phyloP scores from a whole-genome alignment of 2,329 filamentous ascomycete species.

The Fusarium nygamai region DNA sequence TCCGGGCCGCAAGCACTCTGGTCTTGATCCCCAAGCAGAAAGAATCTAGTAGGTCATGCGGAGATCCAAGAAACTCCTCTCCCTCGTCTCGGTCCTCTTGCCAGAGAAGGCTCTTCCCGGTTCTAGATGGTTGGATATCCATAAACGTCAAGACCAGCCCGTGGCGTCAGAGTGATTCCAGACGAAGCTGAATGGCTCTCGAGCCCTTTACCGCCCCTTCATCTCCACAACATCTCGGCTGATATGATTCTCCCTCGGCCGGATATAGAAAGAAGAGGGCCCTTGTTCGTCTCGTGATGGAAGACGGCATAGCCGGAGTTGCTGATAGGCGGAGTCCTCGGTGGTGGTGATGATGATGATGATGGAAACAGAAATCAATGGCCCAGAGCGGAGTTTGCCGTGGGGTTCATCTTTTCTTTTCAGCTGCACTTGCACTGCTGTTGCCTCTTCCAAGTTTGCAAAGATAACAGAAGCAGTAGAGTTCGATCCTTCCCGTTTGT shows the following conservation, averaged over 20 bases:
- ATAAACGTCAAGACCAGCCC: background rate
- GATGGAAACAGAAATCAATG: constrained; percentile 1
- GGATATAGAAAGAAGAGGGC: constrained; percentile 19
- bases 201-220: background rate
- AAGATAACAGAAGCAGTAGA: background rate
- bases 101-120: background rate
- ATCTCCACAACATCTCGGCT: constrained; percentile 14
- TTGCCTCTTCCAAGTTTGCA: background rate
- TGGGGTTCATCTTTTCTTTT: background rate
- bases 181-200: background rate
- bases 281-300: background rate
- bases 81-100: background rate
- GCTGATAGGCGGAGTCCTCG: background rate
- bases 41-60: background rate
- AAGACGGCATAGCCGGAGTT: background rate
- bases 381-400: background rate
- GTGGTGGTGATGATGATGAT: background rate
- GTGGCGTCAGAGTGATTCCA: constrained; percentile 15
- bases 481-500: constrained; percentile 2
- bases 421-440: background rate
- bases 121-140: background rate
- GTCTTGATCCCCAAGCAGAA: background rate
- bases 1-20: background rate
- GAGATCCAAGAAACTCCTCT: background rate
- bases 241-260: background rate